Evolutionary conservation across 768 basidiomycete species (phyloP), one percentile per base, ranked within the genome.

Genomic region (Steccherinum ochraceum): DNA sequence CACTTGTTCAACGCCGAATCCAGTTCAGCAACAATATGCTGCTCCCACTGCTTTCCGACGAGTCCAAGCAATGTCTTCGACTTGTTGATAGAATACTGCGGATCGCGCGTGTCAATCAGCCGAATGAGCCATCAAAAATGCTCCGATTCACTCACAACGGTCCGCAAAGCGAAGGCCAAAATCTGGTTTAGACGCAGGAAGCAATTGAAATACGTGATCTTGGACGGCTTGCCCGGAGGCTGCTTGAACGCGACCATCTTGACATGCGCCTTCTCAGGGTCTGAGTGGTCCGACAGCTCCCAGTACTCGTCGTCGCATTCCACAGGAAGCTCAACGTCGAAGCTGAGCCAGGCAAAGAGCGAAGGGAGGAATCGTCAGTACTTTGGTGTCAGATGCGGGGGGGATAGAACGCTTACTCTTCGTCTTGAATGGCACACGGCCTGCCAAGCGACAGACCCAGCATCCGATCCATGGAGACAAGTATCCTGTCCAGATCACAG

Each of bases 1-100:
- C 89, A 93, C 51, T 83, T 78, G 52, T 81, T 80, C 58, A 93
- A 71, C 0, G 81, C 83, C 4, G 75, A 72, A 58, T 85, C 84
- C 27, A 92, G 69, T 51, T 87, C 83, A 13, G 78, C 72, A 16
- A 90, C 70, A 24, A 86, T 77, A 40, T 81, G 73, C 45, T 75
- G 75, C 44, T 74, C 71, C 73, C 78, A 80, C 50, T 75, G 72
- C 50, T 73, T 68, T 21, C 76, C 73, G 40, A 77, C 72, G 52
- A 77, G 67, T 27, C 78, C 81, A 23, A 75, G 64, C 35, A 79
- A 68, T 16, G 79, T 64, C 56, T 81, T 80, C 19, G 77, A 71
- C 63, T 79, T 83, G 66, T 88, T 80, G 55, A 88, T 78, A 7
- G 82, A 78, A 69, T 92, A 91, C 86, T 85, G 59, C 2, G 27